Percentiles rank a stretch among this genome's conserved stretches.
These are phyloP conservation scores for Xanthoparmelia taractica DNA, from an alignment of 495 filamentous ascomycete genomes.

Conservation along the genomic window DNA sequence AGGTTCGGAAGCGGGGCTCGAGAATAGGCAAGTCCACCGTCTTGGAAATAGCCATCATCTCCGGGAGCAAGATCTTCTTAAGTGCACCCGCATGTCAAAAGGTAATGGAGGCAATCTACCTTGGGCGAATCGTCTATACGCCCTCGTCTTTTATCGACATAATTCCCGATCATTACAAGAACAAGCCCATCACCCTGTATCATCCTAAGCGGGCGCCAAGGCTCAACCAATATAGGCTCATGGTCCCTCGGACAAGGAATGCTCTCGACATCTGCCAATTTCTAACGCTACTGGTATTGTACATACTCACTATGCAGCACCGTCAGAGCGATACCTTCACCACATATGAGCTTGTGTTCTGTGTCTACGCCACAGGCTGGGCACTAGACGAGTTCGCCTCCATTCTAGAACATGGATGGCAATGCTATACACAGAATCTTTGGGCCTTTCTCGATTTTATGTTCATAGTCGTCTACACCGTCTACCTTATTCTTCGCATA, in stretches of 20 bases:
- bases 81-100: conserved; percentile 61
- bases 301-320: conserved; percentile 55
- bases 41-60: conserved; percentile 63
- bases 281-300: conserved; percentile 51
- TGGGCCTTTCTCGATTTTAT: conserved; percentile 72
- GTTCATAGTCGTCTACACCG: conserved; percentile 53
- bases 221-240: conserved; percentile 67
- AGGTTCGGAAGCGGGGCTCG: conserved; percentile 39
- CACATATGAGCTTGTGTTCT: conserved; percentile 50
- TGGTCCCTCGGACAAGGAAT: conserved; percentile 62
- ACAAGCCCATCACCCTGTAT: conserved; percentile 62
- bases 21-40: conserved; percentile 55
- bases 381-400: conserved; percentile 64
- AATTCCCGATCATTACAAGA: conserved; percentile 66
- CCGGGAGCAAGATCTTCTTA: conserved; percentile 58
- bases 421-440: conserved; percentile 67
- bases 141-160: conserved; percentile 63
- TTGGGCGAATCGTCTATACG: conserved; percentile 61
- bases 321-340: conserved; percentile 44
- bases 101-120: conserved; percentile 62
- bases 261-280: conserved; percentile 62
- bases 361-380: conserved; percentile 62
- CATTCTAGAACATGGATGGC: conserved; percentile 65
- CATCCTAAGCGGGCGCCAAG: conserved; percentile 55
- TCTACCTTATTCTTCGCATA: conserved; percentile 53